Evolutionary conservation across 176 grass and related monocot genomes (phyloP), one percentile per base, ranked within the genome.

Genomic region (Carex pumila): DNA sequence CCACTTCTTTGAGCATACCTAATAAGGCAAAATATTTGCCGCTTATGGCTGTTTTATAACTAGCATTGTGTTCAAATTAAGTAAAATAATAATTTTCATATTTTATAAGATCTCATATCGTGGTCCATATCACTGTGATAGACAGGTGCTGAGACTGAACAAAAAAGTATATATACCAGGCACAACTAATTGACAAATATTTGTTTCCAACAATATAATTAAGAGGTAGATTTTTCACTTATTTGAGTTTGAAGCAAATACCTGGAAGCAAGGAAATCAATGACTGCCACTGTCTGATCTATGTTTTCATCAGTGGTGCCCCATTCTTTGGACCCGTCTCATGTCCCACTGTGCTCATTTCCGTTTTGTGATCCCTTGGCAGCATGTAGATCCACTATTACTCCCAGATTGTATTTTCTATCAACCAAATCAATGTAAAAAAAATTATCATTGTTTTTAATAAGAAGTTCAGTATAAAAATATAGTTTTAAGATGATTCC

Each of bases 301-400:
- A 94, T 92, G 84, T 17, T 92, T 30, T 60, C 52, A 7, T 88
- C 88, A 1, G 80, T 89, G 2, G 54, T 79, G 10, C 92, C 92
- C 90, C 92, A 94, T 1, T 87, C 88, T 49, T 87, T 80, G 0
- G 92, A 83, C 32, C 90, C 88, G 1, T 94, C 92, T 62, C 84
- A 80, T 2, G 86, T 75, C 36, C 71, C 80, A 39, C 86, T 89
- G 71, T 94, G 90, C 39, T 92, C 92, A 39, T 85, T 70, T 3
- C 90, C 86, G 39, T 92, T 94, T 73, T 94, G 92, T 3, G 86
- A 88, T 0, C 88, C 92, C 0, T 88, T 88, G 15, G 90, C 88
- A 2, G 92, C 92, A 71, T 94, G 92, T 37, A 94, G 13, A 66
- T 92, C 90, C 6, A 94, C 47, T 60, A 94, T 92, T 4, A 92